Evolutionary conservation across 345 rosid genomes (phyloP).

Genomic region (Clausena lansium): DNA sequence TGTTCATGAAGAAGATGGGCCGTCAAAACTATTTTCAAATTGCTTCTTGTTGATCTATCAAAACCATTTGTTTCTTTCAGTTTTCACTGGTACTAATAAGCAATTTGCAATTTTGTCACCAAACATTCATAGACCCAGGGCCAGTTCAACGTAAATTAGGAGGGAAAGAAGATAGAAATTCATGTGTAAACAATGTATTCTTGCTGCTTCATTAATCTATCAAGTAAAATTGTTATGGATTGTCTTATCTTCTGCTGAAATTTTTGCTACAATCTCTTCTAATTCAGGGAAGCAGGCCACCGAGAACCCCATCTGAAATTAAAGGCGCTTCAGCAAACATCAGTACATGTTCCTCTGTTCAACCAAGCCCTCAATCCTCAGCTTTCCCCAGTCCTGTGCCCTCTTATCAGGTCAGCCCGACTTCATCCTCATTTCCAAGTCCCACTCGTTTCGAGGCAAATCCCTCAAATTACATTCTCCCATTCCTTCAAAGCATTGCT

Average conservation of each 20-base stretch:
- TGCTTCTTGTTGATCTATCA: not conserved
- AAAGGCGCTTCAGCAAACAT: constrained; percentile 46
- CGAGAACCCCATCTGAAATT: constrained; percentile 41
- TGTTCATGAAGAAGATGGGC: not conserved
- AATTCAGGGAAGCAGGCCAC: constrained; percentile 80
- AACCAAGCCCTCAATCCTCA: constrained; percentile 82
- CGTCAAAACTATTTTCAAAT: not conserved
- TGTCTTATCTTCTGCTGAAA: not conserved
- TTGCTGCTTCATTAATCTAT: not conserved
- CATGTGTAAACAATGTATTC: not conserved
- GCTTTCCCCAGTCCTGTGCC: constrained; percentile 70
- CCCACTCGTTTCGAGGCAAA: constrained; percentile 64
- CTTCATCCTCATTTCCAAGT: constrained; percentile 82
- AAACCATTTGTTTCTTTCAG: not conserved
- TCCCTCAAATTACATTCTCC: constrained; percentile 59
- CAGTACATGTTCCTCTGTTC: constrained; percentile 69
- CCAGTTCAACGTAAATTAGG: not conserved
- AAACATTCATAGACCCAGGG: not conserved
- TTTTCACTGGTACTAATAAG: not conserved
- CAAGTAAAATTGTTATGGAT: not conserved
- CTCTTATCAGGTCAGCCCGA: constrained; percentile 77
- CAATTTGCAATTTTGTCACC: not conserved
- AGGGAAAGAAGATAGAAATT: not conserved
- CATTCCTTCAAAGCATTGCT: constrained; percentile 66
- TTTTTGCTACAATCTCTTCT: constrained; percentile 2